Conservation (phyloP, 73 alveolate genomes). For the Urostyla sp. region DNA sequence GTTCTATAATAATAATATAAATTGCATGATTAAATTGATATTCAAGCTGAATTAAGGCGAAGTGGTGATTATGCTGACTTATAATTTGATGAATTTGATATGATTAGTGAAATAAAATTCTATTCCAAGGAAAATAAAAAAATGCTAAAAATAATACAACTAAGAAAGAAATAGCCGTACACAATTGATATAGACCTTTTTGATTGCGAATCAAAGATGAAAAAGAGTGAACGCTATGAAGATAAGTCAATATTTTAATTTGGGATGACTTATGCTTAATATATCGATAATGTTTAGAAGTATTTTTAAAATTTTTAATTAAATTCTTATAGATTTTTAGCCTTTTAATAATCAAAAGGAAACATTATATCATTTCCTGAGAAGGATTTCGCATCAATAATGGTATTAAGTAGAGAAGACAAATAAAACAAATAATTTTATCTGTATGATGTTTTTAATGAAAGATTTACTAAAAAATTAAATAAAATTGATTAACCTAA, state of each 20-base stretch:
- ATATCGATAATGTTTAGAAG: constrained; percentile 60
- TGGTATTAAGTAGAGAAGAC: constrained; percentile 55
- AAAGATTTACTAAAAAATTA: constrained; percentile 37
- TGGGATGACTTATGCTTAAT: constrained; percentile 65
- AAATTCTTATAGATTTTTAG: constrained; percentile 43
- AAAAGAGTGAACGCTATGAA: constrained; percentile 27
- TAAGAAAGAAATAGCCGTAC: constrained; percentile 31
- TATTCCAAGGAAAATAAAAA: constrained; percentile 12
- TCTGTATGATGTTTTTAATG: constrained; percentile 65
- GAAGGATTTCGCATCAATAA: constrained; percentile 50
- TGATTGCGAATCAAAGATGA: constrained; percentile 38
- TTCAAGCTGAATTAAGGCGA: constrained; percentile 47
- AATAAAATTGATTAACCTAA: constrained; percentile 17
- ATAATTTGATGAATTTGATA: constrained; percentile 42
- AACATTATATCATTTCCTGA: constrained; percentile 61
- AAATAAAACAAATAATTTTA: constrained; percentile 42
- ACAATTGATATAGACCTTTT: constrained; percentile 14
- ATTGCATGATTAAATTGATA: constrained; percentile 32
- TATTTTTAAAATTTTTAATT: no score
- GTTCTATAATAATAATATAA: constrained; percentile 14
- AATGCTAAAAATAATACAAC: background rate
- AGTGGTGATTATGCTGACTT: constrained; percentile 37
- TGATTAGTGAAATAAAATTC: constrained; percentile 19
- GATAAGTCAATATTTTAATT: constrained; percentile 58
- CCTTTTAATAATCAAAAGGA: constrained; percentile 21